Evolutionary conservation across 1,284 basidiomycete genomes (phyloP).

Genomic region (Agaricales sp.): DNA sequence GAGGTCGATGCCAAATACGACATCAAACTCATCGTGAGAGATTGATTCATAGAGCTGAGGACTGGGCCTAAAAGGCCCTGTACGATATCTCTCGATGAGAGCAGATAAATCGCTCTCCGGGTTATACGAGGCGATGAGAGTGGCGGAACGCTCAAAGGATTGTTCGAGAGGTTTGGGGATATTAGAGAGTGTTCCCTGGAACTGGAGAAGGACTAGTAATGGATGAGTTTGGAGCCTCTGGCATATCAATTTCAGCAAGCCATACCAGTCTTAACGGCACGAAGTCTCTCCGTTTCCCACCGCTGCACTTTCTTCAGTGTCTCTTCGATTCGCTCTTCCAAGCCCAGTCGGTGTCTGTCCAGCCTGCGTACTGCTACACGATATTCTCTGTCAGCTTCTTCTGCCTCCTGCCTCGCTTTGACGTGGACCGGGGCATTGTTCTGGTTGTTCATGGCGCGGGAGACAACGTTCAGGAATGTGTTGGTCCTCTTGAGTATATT

Average conservation of each 20-base stretch:
- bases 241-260: no score
- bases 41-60: slow-evolving; percentile 80
- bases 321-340: slow-evolving; percentile 82
- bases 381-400: slow-evolving; percentile 68
- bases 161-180: slow-evolving; percentile 57
- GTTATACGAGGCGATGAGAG: slow-evolving; percentile 73
- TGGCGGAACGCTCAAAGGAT: slow-evolving; percentile 58
- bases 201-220: slow-evolving; percentile 64
- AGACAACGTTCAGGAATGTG: slow-evolving; percentile 61
- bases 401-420: slow-evolving; percentile 65
- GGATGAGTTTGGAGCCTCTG: slow-evolving; percentile 6
- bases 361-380: slow-evolving; percentile 66
- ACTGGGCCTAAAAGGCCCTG: slow-evolving; percentile 79
- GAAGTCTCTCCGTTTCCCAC: slow-evolving; percentile 78
- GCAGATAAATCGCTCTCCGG: slow-evolving; percentile 77
- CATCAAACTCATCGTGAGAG: slow-evolving; percentile 70
- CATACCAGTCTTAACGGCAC: slow-evolving; percentile 74
- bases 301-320: slow-evolving; percentile 69
- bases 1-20: slow-evolving; percentile 83
- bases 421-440: slow-evolving; percentile 55
- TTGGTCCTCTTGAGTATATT: slow-evolving; percentile 58
- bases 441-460: slow-evolving; percentile 52
- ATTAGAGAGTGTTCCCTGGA: slow-evolving; percentile 66
- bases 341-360: slow-evolving; percentile 68
- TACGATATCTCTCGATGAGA: slow-evolving; percentile 83